Conservation (phyloP, 2,329 filamentous ascomycete genomes). For the Cladosporium sp. region DNA sequence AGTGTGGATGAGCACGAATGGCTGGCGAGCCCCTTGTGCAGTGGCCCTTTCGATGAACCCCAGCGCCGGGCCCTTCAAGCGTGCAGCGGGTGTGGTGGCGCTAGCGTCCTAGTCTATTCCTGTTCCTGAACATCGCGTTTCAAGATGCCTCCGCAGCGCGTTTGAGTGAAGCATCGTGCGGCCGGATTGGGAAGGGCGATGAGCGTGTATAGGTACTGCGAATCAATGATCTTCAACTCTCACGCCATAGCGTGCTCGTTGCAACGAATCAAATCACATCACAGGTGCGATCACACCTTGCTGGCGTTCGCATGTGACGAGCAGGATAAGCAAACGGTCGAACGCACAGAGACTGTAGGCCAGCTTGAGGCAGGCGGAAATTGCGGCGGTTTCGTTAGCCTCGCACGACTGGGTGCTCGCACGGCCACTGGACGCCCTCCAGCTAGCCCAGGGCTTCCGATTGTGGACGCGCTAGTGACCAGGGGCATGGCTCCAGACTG, state of each 20-base stretch:
- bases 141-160: not conserved
- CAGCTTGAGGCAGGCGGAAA: conserved; percentile 1
- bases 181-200: not conserved
- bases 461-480: not conserved
- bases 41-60: conserved; percentile 10
- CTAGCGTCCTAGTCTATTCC: not conserved
- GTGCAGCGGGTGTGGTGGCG: conserved; percentile 6
- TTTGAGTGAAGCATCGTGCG: conserved; percentile 1
- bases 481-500: conserved; percentile 13
- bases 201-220: not conserved
- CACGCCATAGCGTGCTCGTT: not conserved
- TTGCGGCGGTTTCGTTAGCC: conserved; percentile 13
- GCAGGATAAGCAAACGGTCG: not conserved
- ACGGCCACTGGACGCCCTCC: conserved; percentile 1
- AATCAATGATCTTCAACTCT: not conserved
- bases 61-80: conserved; percentile 18
- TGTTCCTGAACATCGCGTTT: conserved; percentile 17
- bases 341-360: not conserved
- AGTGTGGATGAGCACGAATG: not conserved
- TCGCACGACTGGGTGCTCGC: not conserved
- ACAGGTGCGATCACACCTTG: not conserved
- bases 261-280: not conserved
- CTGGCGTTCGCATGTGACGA: conserved; percentile 5
- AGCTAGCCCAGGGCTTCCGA: not conserved
- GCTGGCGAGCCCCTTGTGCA: conserved; percentile 9